These are phyloP conservation scores for Metrosideros polymorpha DNA, from an alignment of 441 rosid genomes.

Conservation along the genomic window DNA sequence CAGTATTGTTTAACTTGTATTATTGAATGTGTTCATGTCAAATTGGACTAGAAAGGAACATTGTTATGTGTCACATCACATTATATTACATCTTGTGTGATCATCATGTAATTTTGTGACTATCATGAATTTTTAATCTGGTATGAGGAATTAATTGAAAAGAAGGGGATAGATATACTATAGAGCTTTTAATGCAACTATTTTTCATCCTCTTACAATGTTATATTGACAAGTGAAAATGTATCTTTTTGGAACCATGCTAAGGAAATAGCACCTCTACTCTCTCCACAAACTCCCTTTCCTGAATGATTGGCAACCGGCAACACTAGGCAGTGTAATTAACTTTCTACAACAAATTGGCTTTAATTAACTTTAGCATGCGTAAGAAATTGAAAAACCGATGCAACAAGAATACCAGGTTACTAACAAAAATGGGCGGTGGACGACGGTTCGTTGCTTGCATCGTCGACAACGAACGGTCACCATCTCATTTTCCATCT, in stretches of 20 bases:
- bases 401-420: background rate
- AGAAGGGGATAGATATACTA: background rate
- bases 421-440: background rate
- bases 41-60: background rate
- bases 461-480: background rate
- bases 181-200: background rate
- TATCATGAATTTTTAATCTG: background rate
- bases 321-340: background rate
- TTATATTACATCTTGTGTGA: background rate
- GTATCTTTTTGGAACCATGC: background rate
- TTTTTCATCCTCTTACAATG: background rate
- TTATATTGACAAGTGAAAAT: background rate
- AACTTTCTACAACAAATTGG: background rate
- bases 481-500: background rate
- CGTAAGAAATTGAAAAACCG: background rate
- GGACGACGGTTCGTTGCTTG: background rate
- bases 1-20: background rate
- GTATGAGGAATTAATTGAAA: background rate
- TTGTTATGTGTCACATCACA: background rate
- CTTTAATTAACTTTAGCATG: too few relatives aligned
- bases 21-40: background rate
- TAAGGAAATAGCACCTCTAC: constrained; percentile 37
- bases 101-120: background rate
- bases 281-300: background rate
- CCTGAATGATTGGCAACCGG: background rate